Evolutionary conservation across 345 rosid species (phyloP).

Genomic region (Melaleuca quinquenervia): DNA sequence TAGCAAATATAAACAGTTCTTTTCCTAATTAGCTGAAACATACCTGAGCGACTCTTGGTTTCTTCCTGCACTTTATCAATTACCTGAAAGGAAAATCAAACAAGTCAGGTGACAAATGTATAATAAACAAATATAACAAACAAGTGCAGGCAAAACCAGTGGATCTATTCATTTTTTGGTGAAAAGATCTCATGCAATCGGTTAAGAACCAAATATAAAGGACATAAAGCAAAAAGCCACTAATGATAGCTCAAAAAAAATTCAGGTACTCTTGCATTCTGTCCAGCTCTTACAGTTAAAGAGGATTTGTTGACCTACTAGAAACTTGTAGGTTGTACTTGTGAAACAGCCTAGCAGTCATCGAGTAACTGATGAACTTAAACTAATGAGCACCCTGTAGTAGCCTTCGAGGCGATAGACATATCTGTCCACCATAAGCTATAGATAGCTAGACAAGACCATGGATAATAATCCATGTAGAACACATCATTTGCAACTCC

Average conservation of each 20-base stretch:
- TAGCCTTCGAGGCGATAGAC: background rate
- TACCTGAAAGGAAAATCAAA: slow-evolving; percentile 37
- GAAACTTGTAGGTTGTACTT: background rate
- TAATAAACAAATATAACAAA: background rate
- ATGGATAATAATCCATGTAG: background rate
- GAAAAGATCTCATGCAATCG: background rate
- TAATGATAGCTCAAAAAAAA: background rate
- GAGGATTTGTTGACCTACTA: background rate
- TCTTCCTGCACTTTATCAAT: slow-evolving; percentile 87
- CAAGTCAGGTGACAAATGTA: background rate
- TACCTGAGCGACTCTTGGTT: slow-evolving; percentile 63
- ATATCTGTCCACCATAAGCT: background rate
- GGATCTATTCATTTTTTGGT: background rate
- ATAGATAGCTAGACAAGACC: background rate
- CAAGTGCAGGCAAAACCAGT: background rate
- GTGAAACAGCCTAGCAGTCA: background rate
- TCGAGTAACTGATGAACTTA: background rate
- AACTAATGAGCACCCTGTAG: background rate
- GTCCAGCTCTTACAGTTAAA: background rate
- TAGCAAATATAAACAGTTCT: background rate
- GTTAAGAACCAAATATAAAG: background rate
- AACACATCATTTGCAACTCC: background rate
- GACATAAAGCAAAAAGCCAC: background rate
- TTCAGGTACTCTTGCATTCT: background rate
- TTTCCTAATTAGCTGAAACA: background rate